A percentile compares a stretch with the other conserved stretches of the same genome.
phyloP scores from a whole-genome alignment of 2,329 filamentous ascomycete genomes.

The Ascochyta pisi region DNA sequence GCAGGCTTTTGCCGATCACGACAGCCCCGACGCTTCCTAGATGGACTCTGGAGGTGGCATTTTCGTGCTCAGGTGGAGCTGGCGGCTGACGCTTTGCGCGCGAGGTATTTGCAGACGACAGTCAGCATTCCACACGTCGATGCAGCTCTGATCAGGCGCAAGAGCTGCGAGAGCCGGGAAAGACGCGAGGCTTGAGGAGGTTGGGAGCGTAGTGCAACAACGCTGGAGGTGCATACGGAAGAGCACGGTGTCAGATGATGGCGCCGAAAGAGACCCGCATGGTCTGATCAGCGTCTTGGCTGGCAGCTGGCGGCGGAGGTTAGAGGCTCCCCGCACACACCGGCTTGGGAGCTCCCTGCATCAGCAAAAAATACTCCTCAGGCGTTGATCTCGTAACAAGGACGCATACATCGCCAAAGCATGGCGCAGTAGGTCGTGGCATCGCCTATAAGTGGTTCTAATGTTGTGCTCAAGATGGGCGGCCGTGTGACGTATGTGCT shows the following conservation, averaged over 20 bases:
- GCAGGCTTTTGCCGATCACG: conserved; percentile 34
- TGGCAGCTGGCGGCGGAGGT: conserved; percentile 6
- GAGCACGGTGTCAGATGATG: conserved; percentile 28
- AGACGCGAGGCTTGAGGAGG: neutral
- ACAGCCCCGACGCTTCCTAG: conserved; percentile 12
- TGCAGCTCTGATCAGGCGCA: conserved; percentile 1
- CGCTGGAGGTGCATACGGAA: conserved; percentile 20
- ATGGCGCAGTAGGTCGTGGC: neutral
- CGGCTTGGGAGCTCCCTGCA: conserved; percentile 3
- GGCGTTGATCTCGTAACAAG: conserved; percentile 4
- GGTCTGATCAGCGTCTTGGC: conserved; percentile 18
- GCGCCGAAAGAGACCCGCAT: conserved; percentile 6
- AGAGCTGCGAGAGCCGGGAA: neutral
- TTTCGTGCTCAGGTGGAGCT: conserved; percentile 11
- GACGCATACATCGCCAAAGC: neutral
- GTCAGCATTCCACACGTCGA: neutral
- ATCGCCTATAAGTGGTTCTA: neutral
- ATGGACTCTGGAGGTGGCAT: conserved; percentile 3
- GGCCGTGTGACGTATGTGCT: conserved; percentile 22
- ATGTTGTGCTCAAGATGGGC: conserved; percentile 16
- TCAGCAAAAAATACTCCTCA: conserved; percentile 16
- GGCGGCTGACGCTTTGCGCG: conserved; percentile 18
- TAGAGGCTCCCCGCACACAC: conserved; percentile 20
- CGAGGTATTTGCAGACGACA: conserved; percentile 1
- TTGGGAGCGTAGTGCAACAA: conserved; percentile 25